These are phyloP conservation scores for Eutrema japonicum DNA, from an alignment of 345 rosid species.

Conservation along the genomic window DNA sequence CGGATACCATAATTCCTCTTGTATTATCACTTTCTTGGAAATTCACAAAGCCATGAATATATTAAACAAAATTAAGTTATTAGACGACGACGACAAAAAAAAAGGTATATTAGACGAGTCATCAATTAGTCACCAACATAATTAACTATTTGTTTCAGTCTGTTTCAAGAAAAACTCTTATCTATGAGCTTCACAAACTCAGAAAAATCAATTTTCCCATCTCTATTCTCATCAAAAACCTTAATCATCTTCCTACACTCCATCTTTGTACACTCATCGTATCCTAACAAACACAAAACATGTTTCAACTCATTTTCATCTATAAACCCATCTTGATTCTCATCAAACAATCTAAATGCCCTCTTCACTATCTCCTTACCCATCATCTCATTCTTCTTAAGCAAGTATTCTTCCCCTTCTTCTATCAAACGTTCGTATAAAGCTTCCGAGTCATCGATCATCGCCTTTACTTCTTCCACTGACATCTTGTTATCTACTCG, in stretches of 20 bases:
- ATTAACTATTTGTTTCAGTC: background rate
- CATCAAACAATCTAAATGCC: constrained; percentile 63
- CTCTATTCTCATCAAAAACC: constrained; percentile 55
- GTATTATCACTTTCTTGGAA: background rate
- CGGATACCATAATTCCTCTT: background rate
- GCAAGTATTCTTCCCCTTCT: constrained; percentile 42
- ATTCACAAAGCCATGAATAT: background rate
- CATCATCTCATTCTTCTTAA: constrained; percentile 54
- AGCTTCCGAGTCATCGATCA: constrained; percentile 46
- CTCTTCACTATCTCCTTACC: constrained; percentile 49
- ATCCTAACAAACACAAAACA: constrained; percentile 49
- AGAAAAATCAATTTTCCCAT: constrained; percentile 55
- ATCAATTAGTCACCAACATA: constrained; percentile 1
- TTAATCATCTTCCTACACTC: constrained; percentile 65
- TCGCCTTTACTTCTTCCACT: constrained; percentile 44
- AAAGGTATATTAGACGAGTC: background rate
- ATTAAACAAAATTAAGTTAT: background rate
- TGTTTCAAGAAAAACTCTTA: constrained; percentile 46
- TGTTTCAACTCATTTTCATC: constrained; percentile 58
- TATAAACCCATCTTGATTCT: constrained; percentile 69
- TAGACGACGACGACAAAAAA: background rate
- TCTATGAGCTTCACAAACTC: constrained; percentile 59
- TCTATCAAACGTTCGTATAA: constrained; percentile 38
- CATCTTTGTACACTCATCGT: constrained; percentile 47
- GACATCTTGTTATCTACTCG: constrained; percentile 29